Evolutionary conservation across 2,329 filamentous ascomycete species (phyloP), one percentile per base, ranked within the genome.

Genomic region (Didymella lethalis): DNA sequence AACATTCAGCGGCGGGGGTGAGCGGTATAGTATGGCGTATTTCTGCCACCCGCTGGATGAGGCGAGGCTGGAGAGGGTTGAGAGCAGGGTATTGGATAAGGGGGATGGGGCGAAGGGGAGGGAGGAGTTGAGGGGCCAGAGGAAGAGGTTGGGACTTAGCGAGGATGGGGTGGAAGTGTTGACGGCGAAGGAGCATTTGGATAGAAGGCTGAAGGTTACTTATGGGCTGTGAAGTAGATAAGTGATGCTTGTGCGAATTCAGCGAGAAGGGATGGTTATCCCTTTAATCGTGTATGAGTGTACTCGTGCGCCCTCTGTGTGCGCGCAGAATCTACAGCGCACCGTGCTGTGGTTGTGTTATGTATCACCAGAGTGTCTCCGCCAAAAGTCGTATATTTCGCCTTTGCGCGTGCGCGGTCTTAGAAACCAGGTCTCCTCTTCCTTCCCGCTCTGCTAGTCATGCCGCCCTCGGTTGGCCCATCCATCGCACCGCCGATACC

Each of bases 11-110:
- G 67, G 67, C 0, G 78, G 78, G 0, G 79, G 75, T n/a, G 72
- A 81, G 47, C 72, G 86, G 56, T 87, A 87, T 67, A 84, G 81
- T 54, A 83, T 88, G 61, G 86, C 83, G 23, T 88, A 86, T 67
- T 88, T 88, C 69, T 87, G 85, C 65, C 86, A 88, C 75, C 86
- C 86, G 7, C 64, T 83, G n/a, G 81, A 88, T 71, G 75, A 80
- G 7, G 84, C 80, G 25, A 73, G 79, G 64, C 70, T 89, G 60
- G 82, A 84, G 29, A 77, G 82, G 4, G 83, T 89, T 45, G 85
- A 86, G 4, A 86, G 85, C 65, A 61, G 68, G 28, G 55, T 84
- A 16, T 82, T 88, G 7, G 68, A 72, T 54, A 70, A 73, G 48
- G 32, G 7, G 40, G 76, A 79, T 70, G 78, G 75, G n/a, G 67